Evolutionary conservation across 371 early-diverging fungal species (phyloP).

Genomic region (Mucor circinelloides): DNA sequence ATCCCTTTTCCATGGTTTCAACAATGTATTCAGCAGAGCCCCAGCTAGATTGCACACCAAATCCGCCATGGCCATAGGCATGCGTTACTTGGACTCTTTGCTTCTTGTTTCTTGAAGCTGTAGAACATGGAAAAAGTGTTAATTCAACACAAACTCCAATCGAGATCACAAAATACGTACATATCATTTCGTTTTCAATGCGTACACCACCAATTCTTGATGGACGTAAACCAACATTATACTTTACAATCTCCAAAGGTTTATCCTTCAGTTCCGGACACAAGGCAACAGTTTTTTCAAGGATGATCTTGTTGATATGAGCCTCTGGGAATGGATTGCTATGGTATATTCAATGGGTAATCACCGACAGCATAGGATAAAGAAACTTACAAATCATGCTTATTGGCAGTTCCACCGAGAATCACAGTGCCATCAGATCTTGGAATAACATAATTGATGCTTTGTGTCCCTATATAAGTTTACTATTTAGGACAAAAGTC

Average conservation of each 20-base stretch:
- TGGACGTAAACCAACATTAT: constrained; percentile 74
- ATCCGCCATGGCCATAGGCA: constrained; percentile 85
- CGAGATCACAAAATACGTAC: constrained; percentile 27
- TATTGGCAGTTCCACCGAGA: constrained; percentile 76
- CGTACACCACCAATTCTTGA: constrained; percentile 68
- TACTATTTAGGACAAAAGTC: neutral
- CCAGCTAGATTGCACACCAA: constrained; percentile 76
- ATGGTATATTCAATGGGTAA: neutral
- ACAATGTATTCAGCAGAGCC: constrained; percentile 63
- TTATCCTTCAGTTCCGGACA: constrained; percentile 39
- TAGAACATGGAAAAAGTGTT: neutral
- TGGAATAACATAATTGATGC: constrained; percentile 78
- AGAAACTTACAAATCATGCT: constrained; percentile 58
- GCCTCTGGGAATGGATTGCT: constrained; percentile 36
- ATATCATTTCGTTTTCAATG: constrained; percentile 60
- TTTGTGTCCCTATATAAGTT: constrained; percentile 1
- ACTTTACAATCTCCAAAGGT: constrained; percentile 57
- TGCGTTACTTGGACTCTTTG: constrained; percentile 57
- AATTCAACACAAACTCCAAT: neutral
- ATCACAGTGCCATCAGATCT: constrained; percentile 76
- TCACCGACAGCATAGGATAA: neutral
- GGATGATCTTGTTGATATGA: constrained; percentile 19
- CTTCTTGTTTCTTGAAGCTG: neutral
- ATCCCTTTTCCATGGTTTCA: constrained; percentile 44
- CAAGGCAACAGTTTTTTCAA: constrained; percentile 16